phyloP scores from a whole-genome alignment of 345 rosid species.

The Arabidopsis suecica region DNA sequence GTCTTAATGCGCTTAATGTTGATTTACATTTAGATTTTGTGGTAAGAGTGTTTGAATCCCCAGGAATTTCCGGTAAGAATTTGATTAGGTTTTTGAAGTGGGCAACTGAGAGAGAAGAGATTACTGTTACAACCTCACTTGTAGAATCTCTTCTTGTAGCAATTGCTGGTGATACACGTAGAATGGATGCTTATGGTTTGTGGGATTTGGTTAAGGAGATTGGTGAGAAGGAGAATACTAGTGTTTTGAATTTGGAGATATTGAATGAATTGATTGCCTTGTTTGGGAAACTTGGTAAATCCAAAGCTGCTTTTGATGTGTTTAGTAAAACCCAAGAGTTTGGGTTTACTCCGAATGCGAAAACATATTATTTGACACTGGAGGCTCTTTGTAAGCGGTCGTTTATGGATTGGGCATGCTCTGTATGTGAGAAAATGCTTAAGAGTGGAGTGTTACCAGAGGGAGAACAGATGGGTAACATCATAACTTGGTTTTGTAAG shows the following conservation, averaged over 20 bases:
- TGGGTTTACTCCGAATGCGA: slow-evolving; percentile 56
- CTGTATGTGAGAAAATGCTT: slow-evolving; percentile 78
- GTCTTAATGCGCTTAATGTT: slow-evolving; percentile 53
- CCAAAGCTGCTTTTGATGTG: slow-evolving; percentile 74
- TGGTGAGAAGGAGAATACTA: slow-evolving; percentile 45
- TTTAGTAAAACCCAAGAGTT: slow-evolving; percentile 64
- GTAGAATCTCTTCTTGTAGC: slow-evolving; percentile 59
- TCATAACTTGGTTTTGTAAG: slow-evolving; percentile 73
- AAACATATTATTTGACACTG: slow-evolving; percentile 63
- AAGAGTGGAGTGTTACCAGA: slow-evolving; percentile 56
- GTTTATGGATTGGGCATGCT: slow-evolving; percentile 57
- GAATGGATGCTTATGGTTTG: slow-evolving; percentile 58
- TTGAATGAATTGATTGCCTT: slow-evolving; percentile 71
- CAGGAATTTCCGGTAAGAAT: slow-evolving; percentile 58
- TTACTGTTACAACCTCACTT: slow-evolving; percentile 45
- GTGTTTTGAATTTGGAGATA: slow-evolving; percentile 52
- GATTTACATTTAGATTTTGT: slow-evolving; percentile 58
- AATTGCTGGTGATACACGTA: slow-evolving; percentile 50
- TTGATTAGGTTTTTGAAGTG: slow-evolving; percentile 68
- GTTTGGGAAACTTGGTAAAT: slow-evolving; percentile 71
- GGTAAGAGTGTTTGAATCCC: slow-evolving; percentile 60
- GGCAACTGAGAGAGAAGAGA: slow-evolving; percentile 50
- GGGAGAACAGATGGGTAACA: slow-evolving; percentile 58
- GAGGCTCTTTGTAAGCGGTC: slow-evolving; percentile 68
- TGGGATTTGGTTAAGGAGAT: slow-evolving; percentile 80